These are phyloP conservation scores for Apiospora aurea DNA, from an alignment of 2,329 filamentous ascomycete genomes.

Conservation along the genomic window DNA sequence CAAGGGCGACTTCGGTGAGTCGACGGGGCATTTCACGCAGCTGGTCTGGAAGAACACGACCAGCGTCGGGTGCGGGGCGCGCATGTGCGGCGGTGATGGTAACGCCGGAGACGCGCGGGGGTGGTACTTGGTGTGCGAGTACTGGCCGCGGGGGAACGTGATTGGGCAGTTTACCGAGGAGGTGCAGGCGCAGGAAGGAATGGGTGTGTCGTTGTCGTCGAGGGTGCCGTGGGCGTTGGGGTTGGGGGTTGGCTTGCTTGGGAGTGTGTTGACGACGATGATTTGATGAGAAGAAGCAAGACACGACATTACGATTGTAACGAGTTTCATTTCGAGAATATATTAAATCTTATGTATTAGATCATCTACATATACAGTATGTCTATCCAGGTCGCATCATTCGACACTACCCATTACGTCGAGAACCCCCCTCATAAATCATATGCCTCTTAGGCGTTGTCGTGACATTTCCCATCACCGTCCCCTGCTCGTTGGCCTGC, in stretches of 20 bases:
- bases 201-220: neutral
- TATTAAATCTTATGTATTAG: neutral
- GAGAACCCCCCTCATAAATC: conserved; percentile 31
- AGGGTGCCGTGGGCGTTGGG: neutral
- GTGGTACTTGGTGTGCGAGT: conserved; percentile 75
- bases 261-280: neutral
- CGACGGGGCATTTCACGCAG: conserved; percentile 76
- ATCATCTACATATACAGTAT: neutral
- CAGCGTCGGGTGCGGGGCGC: conserved; percentile 62
- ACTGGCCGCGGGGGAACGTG: conserved; percentile 72
- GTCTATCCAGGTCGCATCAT: neutral
- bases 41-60: conserved; percentile 73
- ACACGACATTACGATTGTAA: neutral
- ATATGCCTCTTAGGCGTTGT: conserved; percentile 30
- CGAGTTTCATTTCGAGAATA: neutral
- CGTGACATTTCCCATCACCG: conserved; percentile 36
- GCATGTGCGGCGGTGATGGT: conserved; percentile 46
- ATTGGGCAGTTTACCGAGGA: conserved; percentile 57
- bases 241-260: neutral
- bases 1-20: conserved; percentile 61
- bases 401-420: neutral
- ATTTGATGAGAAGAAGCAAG: neutral
- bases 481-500: conserved; percentile 36
- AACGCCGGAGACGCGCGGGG: conserved; percentile 44
- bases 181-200: conserved; percentile 46